A percentile compares a stretch with the other conserved stretches of the same genome.
Evolutionary conservation across 306 rosid genomes (phyloP).

Genomic region (Phaseolus lunatus): DNA sequence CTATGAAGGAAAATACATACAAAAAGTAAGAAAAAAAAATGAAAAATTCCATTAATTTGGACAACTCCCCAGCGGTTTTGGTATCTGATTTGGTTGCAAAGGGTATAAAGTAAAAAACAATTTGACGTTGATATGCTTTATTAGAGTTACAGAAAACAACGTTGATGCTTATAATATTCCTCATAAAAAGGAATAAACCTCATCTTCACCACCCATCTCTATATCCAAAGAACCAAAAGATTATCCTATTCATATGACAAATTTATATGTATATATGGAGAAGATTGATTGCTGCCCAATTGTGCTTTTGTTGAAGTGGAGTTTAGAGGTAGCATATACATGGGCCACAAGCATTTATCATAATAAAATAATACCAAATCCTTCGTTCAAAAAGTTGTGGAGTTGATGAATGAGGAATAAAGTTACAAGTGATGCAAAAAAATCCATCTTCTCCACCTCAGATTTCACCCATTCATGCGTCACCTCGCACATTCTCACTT

Average conservation of each 20-base stretch:
- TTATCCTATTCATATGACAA: background rate
- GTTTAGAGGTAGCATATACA: background rate
- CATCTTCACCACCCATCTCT: conserved; percentile 35
- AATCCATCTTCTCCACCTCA: conserved; percentile 45
- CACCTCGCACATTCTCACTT: conserved; percentile 41
- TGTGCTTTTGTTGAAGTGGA: background rate
- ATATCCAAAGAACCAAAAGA: conserved; percentile 14
- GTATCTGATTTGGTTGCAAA: conserved; percentile 40
- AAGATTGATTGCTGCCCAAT: conserved; percentile 2
- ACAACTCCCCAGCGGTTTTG: background rate
- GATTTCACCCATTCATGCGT: conserved; percentile 18
- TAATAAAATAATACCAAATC: background rate
- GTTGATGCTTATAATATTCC: conserved; percentile 44
- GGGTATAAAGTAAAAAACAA: conserved; percentile 34
- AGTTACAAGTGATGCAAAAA: conserved; percentile 16
- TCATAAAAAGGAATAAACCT: conserved; percentile 46
- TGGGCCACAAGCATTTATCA: background rate
- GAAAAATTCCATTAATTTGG: background rate
- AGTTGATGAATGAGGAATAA: background rate
- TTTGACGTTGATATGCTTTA: background rate
- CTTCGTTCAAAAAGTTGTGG: background rate
- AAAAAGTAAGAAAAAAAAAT: background rate
- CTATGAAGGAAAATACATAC: background rate
- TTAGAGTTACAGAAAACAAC: conserved; percentile 25
- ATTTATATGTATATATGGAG: background rate